Evolutionary conservation across 1,284 basidiomycete genomes (phyloP).

Genomic region (Neotropicomus parvogracilis): DNA sequence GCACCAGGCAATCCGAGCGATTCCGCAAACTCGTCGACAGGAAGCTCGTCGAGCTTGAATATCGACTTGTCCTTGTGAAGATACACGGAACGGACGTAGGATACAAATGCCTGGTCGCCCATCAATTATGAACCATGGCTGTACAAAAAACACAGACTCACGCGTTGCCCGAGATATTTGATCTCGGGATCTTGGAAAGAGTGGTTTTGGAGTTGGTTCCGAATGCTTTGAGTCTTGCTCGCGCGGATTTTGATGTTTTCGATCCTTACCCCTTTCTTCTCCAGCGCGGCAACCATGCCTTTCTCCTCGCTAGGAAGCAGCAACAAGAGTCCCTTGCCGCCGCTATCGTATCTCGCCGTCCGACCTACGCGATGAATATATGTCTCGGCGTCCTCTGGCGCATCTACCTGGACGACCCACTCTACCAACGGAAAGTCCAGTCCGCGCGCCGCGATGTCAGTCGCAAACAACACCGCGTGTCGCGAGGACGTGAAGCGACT

Average conservation of each 20-base stretch:
- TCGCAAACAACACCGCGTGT: constrained; percentile 85
- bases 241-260: constrained; percentile 87
- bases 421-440: constrained; percentile 96
- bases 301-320: constrained; percentile 89
- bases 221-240: constrained; percentile 84
- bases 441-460: constrained; percentile 96
- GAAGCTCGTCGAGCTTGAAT: constrained; percentile 84
- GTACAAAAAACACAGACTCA: constrained; percentile 41
- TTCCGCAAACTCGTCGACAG: constrained; percentile 82
- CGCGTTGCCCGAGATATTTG: constrained; percentile 94
- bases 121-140: too few relatives aligned
- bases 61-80: constrained; percentile 93
- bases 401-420: constrained; percentile 98
- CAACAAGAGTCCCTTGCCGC: constrained; percentile 84
- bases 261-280: constrained; percentile 72
- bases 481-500: constrained; percentile 76
- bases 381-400: constrained; percentile 96
- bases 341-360: constrained; percentile 90
- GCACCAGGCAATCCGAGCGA: constrained; percentile 91
- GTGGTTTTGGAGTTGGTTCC: constrained; percentile 88
- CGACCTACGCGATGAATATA: constrained; percentile 97
- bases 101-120: constrained; percentile 91
- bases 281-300: constrained; percentile 76
- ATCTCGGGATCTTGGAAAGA: constrained; percentile 96
- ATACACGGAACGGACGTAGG: constrained; percentile 90